A percentile compares a stretch with the other conserved stretches of the same genome.
Evolutionary conservation across 2,329 filamentous ascomycete genomes (phyloP).

Genomic region (Dryadomyces quercus-mongolicae): DNA sequence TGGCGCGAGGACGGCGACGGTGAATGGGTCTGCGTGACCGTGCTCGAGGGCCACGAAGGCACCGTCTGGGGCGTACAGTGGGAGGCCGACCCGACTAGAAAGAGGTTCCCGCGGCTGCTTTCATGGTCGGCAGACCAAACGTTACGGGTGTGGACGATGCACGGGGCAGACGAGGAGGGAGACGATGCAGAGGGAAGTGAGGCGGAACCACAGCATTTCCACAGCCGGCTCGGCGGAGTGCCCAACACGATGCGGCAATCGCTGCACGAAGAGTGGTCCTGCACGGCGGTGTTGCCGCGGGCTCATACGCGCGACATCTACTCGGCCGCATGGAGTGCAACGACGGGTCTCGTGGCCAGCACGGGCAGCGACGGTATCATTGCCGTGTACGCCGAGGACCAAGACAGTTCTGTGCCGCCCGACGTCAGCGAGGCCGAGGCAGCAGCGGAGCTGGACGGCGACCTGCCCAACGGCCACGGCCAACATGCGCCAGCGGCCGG

Average conservation of each 20-base stretch:
- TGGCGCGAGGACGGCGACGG: conserved; percentile 82
- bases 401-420: neutral
- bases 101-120: conserved; percentile 49
- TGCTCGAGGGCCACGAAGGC: conserved; percentile 66
- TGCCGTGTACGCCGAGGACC: conserved; percentile 47
- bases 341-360: conserved; percentile 69
- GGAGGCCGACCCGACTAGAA: conserved; percentile 34
- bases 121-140: conserved; percentile 79
- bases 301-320: conserved; percentile 75
- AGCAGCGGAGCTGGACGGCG: conserved; percentile 8
- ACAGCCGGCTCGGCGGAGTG: conserved; percentile 44
- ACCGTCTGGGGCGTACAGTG: conserved; percentile 87
- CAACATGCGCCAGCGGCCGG: conserved; percentile 13
- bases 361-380: conserved; percentile 78
- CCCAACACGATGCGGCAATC: conserved; percentile 81
- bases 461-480: conserved; percentile 6
- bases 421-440: conserved; percentile 4
- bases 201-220: conserved; percentile 17
- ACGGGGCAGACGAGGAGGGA: conserved; percentile 20
- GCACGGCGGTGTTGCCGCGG: conserved; percentile 62
- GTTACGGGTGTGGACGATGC: conserved; percentile 66
- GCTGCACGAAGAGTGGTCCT: conserved; percentile 72
- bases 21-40: conserved; percentile 83
- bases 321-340: conserved; percentile 69
- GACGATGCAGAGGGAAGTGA: conserved; percentile 31